Evolutionary conservation across 768 basidiomycete species (phyloP).

Genomic region (Sporobolomyces phaffii): DNA sequence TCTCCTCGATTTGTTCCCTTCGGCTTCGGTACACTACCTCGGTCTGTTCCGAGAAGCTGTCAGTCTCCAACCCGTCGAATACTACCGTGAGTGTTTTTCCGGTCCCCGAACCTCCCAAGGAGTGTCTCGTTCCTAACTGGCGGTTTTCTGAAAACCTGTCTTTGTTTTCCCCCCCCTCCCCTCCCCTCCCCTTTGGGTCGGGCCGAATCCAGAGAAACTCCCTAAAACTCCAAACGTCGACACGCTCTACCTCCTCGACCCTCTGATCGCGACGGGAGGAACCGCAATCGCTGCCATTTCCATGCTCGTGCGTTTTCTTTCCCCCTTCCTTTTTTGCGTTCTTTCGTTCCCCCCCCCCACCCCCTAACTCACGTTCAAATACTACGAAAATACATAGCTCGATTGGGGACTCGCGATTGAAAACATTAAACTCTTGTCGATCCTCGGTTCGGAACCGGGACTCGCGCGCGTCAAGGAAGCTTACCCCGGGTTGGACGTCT

Average conservation of each 20-base stretch:
- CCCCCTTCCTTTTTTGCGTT: too few relatives aligned
- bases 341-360: neutral
- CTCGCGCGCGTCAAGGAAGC: constrained; percentile 59
- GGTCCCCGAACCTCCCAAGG: neutral
- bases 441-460: constrained; percentile 73
- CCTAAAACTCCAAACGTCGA: constrained; percentile 77
- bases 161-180: too few relatives aligned
- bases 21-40: constrained; percentile 80
- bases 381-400: constrained; percentile 23
- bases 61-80: constrained; percentile 40
- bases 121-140: neutral
- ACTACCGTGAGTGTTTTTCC: constrained; percentile 37
- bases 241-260: constrained; percentile 79
- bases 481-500: constrained; percentile 75
- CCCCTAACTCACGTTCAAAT: neutral
- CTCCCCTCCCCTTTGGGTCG: too few relatives aligned
- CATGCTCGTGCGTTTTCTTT: constrained; percentile 57
- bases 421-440: constrained; percentile 71
- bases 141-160: neutral
- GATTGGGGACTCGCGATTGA: constrained; percentile 53
- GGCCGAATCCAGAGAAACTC: constrained; percentile 54
- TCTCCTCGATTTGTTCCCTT: constrained; percentile 76
- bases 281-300: constrained; percentile 79
- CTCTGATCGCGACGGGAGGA: constrained; percentile 87
- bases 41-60: constrained; percentile 53